Base-by-base conservation (phyloP, 2,329 filamentous ascomycete species). In the Trichoderma sp. region DNA sequence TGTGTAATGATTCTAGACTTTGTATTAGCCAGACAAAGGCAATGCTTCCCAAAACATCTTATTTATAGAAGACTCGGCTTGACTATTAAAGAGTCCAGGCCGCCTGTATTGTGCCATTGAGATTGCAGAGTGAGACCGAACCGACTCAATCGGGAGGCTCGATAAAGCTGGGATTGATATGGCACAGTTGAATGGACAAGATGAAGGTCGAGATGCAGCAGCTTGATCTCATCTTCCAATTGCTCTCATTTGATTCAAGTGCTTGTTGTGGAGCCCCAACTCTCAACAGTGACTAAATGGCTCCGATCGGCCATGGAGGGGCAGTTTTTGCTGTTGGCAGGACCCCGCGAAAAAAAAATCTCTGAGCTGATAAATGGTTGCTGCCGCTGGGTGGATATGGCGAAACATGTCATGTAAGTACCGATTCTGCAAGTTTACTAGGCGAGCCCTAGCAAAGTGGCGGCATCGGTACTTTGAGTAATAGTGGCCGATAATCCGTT, bases 61-160 rank as follows among this genome's bases (percentile, higher is more conserved):
- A 88, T 71, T 89, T 88, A 83, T 93, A 92, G 75, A 97, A 89
- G 65, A 86, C 84, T 73, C 89, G 88, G 80, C 73, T 91, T 85
- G 71, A 89, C 86, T 93, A 97, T 97, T 64, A 96, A 86, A 66
- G 93, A 92, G 81, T 96, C 92, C 73, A 95, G 88, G 74, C 88
- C 91, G 83, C 92, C 92, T 92, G 1, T 75, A 69, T 58, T 19
- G 53, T 24, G 76, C 75, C 76, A 78, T 78, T 43, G 31, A 59
- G 55, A 61, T 5, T 21, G 2, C 5, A 27, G 4, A 29, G n/a
- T 33, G 52, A 31, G 3, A 19, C 43, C 11, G 59, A 16, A n/a
- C n/a, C 29, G n/a, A 19, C 49, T 33, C 27, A 21, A 37, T 35
- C 16, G 35, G 11, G 24, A 24, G 59, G 21, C 27, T 5, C 27